phyloP scores from a whole-genome alignment of 805 yeast species.

The Candida golubevii region DNA sequence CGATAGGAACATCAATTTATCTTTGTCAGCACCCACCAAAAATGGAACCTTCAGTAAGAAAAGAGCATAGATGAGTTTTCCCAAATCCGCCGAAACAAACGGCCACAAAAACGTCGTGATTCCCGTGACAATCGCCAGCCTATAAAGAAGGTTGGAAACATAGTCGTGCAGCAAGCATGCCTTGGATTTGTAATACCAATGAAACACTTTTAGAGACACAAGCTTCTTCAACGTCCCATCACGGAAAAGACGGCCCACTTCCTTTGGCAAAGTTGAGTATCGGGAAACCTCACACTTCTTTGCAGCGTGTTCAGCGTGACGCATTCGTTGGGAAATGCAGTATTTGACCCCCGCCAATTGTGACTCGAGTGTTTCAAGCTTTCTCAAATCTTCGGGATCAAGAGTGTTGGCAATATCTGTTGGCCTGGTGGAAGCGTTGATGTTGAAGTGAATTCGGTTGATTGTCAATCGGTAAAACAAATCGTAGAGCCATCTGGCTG shows the following conservation, averaged over 20 bases:
- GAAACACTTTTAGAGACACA: conserved; percentile 9
- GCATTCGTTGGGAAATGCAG: conserved; percentile 8
- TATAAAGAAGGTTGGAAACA: conserved; percentile 21
- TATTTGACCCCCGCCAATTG: conserved; percentile 9
- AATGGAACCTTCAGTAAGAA: conserved; percentile 11
- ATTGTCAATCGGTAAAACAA: conserved; percentile 28
- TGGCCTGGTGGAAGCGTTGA: conserved; percentile 27
- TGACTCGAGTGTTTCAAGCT: conserved; percentile 13
- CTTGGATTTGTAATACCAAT: conserved; percentile 22
- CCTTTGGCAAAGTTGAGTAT: background rate
- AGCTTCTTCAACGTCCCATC: conserved; percentile 5
- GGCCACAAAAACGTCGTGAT: conserved; percentile 41
- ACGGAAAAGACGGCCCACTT: conserved; percentile 1
- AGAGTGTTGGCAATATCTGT: conserved; percentile 30
- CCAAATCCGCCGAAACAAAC: conserved; percentile 31
- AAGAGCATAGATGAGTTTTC: conserved; percentile 19
- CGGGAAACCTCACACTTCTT: background rate
- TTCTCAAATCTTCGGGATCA: conserved; percentile 10
- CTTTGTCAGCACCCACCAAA: conserved; percentile 9
- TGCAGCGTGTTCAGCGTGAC: background rate
- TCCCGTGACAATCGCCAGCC: conserved; percentile 24
- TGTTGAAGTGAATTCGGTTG: conserved; percentile 30
- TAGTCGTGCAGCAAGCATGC: conserved; percentile 36
- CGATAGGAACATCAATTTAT: conserved; percentile 23
- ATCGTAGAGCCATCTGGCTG: conserved; percentile 36